Evolutionary conservation across 495 filamentous ascomycete species (phyloP), one percentile per base, ranked within the genome.

Genomic region (Aspergillus diversus): DNA sequence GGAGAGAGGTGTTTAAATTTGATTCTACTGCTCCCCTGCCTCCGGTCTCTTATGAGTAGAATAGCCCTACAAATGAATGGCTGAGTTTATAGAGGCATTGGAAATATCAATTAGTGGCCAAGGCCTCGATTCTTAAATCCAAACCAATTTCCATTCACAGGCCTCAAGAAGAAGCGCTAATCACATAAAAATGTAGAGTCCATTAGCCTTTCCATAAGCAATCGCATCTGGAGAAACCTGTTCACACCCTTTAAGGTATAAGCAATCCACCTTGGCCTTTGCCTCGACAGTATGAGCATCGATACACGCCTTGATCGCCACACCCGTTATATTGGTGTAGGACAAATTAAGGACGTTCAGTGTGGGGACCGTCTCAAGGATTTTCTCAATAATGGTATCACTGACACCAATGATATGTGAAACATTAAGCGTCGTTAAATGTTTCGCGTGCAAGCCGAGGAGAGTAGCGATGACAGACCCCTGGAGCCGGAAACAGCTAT

Each of bases 1-100:
- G 69, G 90, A 93, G 73, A 80, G 91, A 37, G 84, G 84, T 5
- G 86, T 87, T 63, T 75, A 60, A 69, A 48, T 21, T 21, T 27
- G 5, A 50, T 7, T 9, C 16, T 12, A 27, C 0, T 50, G 7
- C 17, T 12, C 47, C 47, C 16, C 47, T 2, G 9, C 11, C 16
- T 27, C 47, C n/a, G 11, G 47, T 27, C 7, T 27, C 5, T 50
- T 27, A 17, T 6, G 47, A 5, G 16, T 32, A 35, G 8, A n/a
- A 47, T 47, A 42, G 39, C 11, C 11, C 8, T 11, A 43, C 39
- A 43, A 43, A 12, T 43, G 11, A 43, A 43, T 43, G 11, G 11
- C 4, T 43, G 11, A 11, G 11, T 43, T 13, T 11, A 8, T 39
- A 39, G 37, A 15, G 4, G 4, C 8, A 6, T 43, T 43, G 21